Conservation (phyloP, 1,284 basidiomycete species). For the Cerioporus squamosus region DNA sequence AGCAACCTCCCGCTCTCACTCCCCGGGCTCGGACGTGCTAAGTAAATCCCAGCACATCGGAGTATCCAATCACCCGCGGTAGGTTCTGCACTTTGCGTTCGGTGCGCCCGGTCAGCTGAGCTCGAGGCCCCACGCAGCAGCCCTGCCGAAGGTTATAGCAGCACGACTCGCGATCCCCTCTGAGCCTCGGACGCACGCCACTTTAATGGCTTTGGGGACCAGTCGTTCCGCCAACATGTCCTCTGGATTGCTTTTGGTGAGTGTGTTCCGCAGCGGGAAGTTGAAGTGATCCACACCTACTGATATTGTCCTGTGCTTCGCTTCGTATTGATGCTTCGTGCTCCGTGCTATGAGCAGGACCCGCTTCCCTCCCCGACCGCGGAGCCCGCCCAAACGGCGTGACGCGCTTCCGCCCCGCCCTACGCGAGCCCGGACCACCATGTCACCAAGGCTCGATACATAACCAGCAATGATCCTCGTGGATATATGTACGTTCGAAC, state of each 20-base stretch:
- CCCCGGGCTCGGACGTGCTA: neutral
- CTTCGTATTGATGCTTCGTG: constrained; percentile 30
- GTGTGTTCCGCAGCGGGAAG: constrained; percentile 3
- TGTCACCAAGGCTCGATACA: constrained; percentile 83
- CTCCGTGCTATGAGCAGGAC: constrained; percentile 42
- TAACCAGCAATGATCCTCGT: constrained; percentile 83
- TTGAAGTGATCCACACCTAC: no score
- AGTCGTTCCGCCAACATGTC: constrained; percentile 36
- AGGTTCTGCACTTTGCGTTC: neutral
- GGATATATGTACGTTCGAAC: constrained; percentile 74
- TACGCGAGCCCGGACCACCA: constrained; percentile 77
- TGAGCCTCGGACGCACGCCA: constrained; percentile 3
- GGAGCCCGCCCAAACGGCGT: constrained; percentile 36
- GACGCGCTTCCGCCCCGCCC: constrained; percentile 71
- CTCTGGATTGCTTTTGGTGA: constrained; percentile 33
- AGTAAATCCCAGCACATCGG: constrained; percentile 1
- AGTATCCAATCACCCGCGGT: constrained; percentile 14
- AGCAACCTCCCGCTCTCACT: neutral
- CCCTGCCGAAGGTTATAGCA: no score
- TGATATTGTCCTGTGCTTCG: constrained; percentile 34
- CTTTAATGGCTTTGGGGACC: constrained; percentile 33
- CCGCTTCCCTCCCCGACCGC: constrained; percentile 52
- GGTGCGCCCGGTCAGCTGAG: constrained; percentile 3
- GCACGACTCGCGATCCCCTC: neutral
- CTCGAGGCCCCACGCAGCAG: constrained; percentile 3